Percentiles rank a stretch among this genome's conserved stretches.
Conservation (phyloP, 495 filamentous ascomycete species). For the Neurospora sp. region DNA sequence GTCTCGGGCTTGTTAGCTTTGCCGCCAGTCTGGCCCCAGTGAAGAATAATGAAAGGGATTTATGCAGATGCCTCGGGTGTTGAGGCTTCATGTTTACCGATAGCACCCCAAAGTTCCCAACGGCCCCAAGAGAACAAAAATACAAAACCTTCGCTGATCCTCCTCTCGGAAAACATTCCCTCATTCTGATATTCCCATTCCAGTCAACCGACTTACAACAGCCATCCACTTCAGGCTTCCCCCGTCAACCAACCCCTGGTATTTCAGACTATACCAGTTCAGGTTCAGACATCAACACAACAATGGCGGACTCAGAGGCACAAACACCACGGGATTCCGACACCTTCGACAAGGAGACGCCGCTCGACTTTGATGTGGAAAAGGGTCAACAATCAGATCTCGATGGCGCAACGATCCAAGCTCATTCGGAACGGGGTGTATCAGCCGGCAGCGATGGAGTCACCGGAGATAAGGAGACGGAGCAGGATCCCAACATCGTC, state of each 20-base stretch:
- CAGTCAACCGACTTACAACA: background rate
- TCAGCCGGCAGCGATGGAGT: background rate
- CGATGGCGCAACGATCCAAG: conserved; percentile 15
- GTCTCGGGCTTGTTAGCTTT: background rate
- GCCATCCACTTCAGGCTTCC: background rate
- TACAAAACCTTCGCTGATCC: background rate
- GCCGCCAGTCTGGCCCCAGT: background rate
- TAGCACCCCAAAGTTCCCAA: background rate
- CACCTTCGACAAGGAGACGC: background rate
- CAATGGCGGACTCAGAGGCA: conserved; percentile 14
- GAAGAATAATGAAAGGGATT: background rate
- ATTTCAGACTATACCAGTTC: background rate
- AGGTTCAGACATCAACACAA: background rate
- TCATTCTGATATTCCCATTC: background rate
- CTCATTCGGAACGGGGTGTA: conserved; percentile 2
- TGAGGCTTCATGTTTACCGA: background rate
- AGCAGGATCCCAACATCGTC: conserved; percentile 28
- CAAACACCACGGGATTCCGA: conserved; percentile 1
- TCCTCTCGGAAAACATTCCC: background rate
- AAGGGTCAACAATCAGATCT: conserved; percentile 16
- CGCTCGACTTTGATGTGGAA: conserved; percentile 12
- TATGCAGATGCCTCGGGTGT: background rate
- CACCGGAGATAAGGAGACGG: conserved; percentile 6
- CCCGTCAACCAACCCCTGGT: background rate
- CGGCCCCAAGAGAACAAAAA: background rate